These are phyloP conservation scores for Pythium chondricola DNA, from an alignment of 352 stramenopile genomes.

Conservation along the genomic window DNA sequence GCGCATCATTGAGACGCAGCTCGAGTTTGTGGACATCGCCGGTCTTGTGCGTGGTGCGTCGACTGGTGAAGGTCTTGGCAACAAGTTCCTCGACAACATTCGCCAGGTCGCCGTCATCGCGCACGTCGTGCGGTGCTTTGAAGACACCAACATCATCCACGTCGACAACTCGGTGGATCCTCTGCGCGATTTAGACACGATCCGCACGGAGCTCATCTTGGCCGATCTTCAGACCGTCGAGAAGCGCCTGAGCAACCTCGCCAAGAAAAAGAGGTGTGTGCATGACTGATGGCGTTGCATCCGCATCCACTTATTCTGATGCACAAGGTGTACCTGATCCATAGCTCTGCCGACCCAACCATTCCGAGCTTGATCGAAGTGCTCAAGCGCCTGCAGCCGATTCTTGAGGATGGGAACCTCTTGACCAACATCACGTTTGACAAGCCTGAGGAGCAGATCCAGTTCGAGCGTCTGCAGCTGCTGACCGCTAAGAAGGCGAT, in stretches of 20 bases:
- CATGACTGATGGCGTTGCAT: neutral
- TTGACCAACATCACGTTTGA: conserved; percentile 48
- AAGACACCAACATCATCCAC: conserved; percentile 97
- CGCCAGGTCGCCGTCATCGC: conserved; percentile 76
- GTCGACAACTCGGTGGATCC: conserved; percentile 95
- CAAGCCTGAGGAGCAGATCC: conserved; percentile 79
- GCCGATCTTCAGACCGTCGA: conserved; percentile 80
- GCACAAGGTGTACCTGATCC: neutral
- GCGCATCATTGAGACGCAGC: conserved; percentile 35
- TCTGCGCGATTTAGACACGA: conserved; percentile 96
- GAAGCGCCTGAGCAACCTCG: conserved; percentile 50
- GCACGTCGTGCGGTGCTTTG: conserved; percentile 96
- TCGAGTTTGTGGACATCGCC: conserved; percentile 86
- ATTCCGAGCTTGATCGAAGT: conserved; percentile 47
- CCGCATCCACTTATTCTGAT: neutral
- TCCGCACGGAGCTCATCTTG: conserved; percentile 96
- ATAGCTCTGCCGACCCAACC: conserved; percentile 48
- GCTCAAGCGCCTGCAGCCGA: conserved; percentile 46
- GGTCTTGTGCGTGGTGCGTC: conserved; percentile 78
- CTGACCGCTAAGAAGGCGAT: conserved; percentile 94
- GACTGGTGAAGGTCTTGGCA: conserved; percentile 77
- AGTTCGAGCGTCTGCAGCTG: conserved; percentile 78
- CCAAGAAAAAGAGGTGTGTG: conserved; percentile 71
- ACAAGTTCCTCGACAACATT: conserved; percentile 88
- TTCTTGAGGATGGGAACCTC: conserved; percentile 84